Conservation (phyloP, 306 rosid species). For the Geum urbanum region DNA sequence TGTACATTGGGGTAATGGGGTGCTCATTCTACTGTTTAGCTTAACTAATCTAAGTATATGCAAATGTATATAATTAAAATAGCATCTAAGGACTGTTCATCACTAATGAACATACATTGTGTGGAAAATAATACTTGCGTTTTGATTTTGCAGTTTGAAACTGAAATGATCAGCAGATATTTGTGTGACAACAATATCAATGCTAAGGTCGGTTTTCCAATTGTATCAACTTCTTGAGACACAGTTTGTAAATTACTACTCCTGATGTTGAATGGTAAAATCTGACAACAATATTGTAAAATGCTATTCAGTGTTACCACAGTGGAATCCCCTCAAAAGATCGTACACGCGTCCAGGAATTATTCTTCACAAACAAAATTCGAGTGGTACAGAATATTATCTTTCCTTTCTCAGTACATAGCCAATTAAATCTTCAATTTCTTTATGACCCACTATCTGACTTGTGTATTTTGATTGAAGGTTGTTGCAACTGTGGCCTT, state of each 20-base stretch:
- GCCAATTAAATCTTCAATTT: constrained; percentile 9
- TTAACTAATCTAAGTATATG: too few relatives aligned
- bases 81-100: constrained; percentile 8
- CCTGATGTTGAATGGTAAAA: constrained; percentile 18
- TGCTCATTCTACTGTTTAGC: too few relatives aligned
- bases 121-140: constrained; percentile 14
- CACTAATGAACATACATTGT: constrained; percentile 8
- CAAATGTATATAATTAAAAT: not conserved
- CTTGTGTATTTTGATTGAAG: constrained; percentile 41
- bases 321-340: constrained; percentile 76
- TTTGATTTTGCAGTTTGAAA: constrained; percentile 61
- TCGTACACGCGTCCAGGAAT: constrained; percentile 72
- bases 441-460: constrained; percentile 12
- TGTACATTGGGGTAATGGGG: not conserved
- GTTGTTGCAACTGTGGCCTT: constrained; percentile 99
- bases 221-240: constrained; percentile 23
- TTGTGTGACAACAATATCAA: constrained; percentile 62
- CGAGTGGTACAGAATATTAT: constrained; percentile 53
- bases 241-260: constrained; percentile 17
- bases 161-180: constrained; percentile 67
- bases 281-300: constrained; percentile 30
- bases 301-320: constrained; percentile 67
- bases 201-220: constrained; percentile 67
- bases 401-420: constrained; percentile 10
- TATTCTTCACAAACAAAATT: constrained; percentile 79